These are phyloP conservation scores for Solanum etuberosum DNA, from an alignment of 257 asterid species.

Conservation along the genomic window DNA sequence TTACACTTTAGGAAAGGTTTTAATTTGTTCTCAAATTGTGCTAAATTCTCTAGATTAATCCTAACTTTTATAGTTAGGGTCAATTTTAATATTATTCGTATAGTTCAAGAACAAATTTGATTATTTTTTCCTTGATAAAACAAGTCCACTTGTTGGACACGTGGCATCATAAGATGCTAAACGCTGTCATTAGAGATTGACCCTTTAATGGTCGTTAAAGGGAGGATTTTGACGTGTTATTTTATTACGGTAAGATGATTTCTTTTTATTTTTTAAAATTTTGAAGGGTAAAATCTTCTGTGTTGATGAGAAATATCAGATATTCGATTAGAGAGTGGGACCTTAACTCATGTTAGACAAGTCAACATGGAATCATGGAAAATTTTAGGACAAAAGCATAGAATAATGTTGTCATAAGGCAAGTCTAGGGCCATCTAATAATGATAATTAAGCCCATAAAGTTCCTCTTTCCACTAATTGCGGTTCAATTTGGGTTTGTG, in stretches of 20 bases:
- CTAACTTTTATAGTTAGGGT: not conserved
- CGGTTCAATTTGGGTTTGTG: not conserved
- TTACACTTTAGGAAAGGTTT: not conserved
- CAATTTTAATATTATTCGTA: not conserved
- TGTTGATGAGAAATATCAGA: not conserved
- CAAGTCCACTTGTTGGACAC: not conserved
- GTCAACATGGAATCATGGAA: not conserved
- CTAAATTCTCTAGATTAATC: not conserved
- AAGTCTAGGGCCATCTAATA: not conserved
- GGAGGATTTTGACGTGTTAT: too few relatives aligned
- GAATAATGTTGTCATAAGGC: not conserved
- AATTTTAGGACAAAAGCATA: not conserved
- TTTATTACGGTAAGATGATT: not conserved
- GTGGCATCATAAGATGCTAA: not conserved
- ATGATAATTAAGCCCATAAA: not conserved
- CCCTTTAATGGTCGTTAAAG: not conserved
- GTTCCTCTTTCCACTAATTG: not conserved
- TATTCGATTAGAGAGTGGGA: not conserved
- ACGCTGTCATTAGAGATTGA: not conserved
- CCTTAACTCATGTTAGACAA: not conserved
- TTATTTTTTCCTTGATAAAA: not conserved
- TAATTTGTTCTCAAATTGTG: not conserved
- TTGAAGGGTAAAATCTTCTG: rapidly evolving
- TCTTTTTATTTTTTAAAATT: too few relatives aligned
- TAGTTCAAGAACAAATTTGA: not conserved